Evolutionary conservation across 2,329 filamentous ascomycete species (phyloP).

Genomic region (Teratosphaeria zuluensis): DNA sequence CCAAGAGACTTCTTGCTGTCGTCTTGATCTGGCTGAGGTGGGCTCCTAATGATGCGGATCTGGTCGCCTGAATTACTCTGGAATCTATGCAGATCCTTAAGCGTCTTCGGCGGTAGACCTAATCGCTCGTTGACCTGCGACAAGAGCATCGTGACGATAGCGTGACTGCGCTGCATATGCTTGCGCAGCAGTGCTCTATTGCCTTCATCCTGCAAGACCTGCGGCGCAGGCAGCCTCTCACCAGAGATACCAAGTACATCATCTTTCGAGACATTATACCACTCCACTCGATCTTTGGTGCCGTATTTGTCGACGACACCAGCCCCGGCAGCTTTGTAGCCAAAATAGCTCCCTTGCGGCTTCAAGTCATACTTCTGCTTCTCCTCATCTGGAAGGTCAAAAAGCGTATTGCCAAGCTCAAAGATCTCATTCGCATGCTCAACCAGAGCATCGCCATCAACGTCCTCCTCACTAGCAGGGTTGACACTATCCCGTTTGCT

Average conservation of each 20-base stretch:
- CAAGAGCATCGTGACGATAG: conserved; percentile 36
- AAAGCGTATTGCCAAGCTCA: conserved; percentile 35
- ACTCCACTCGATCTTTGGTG: conserved; percentile 42
- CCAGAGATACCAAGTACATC: conserved; percentile 35
- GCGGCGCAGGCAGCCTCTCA: conserved; percentile 33
- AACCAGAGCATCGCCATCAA: conserved; percentile 27
- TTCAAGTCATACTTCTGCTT: conserved; percentile 47
- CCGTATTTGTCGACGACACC: conserved; percentile 39
- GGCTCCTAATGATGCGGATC: conserved; percentile 43
- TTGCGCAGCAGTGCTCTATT: conserved; percentile 29
- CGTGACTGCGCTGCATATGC: conserved; percentile 37
- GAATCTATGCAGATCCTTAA: conserved; percentile 38
- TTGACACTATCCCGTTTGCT: conserved; percentile 5
- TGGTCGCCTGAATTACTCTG: conserved; percentile 38
- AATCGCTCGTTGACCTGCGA: conserved; percentile 35
- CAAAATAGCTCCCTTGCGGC: conserved; percentile 41
- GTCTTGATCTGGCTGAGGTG: conserved; percentile 35
- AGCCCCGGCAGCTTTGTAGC: conserved; percentile 28
- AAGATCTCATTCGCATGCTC: conserved; percentile 38
- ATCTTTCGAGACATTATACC: conserved; percentile 47
- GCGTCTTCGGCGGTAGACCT: conserved; percentile 29
- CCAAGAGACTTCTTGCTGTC: conserved; percentile 32
- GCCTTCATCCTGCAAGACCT: conserved; percentile 27
- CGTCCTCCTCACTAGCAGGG: not conserved
- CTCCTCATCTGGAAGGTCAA: conserved; percentile 39